A percentile compares a stretch with the other conserved stretches of the same genome.
Evolutionary conservation across 176 grass and related monocot species (phyloP).

Genomic region (Carex myosuroides): DNA sequence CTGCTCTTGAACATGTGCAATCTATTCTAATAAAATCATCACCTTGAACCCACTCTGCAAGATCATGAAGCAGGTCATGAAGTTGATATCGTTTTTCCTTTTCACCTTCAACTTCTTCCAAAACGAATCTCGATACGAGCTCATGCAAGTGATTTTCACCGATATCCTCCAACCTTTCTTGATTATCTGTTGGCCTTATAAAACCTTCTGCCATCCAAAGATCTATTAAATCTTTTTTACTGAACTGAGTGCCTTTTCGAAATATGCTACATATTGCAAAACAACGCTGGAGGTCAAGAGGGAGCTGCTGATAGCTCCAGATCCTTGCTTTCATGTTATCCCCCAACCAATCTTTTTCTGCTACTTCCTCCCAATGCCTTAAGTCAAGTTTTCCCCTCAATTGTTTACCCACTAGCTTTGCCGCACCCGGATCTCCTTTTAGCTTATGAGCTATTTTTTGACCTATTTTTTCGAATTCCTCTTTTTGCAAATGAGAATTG

Average conservation of each 20-base stretch:
- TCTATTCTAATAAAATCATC: not conserved
- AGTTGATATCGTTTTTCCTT: not conserved
- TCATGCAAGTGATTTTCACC: not conserved
- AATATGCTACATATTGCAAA: not conserved
- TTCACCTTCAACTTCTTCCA: not conserved
- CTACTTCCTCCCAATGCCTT: not conserved
- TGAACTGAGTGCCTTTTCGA: not conserved
- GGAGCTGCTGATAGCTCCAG: not conserved
- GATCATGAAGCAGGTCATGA: not conserved
- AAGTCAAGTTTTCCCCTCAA: not conserved
- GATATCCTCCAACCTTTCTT: not conserved
- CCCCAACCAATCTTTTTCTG: not conserved
- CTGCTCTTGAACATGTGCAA: not conserved
- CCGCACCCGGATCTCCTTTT: not conserved
- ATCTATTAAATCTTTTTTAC: accelerated
- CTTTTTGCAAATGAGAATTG: not conserved
- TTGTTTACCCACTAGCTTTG: not conserved
- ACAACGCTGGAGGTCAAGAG: not conserved
- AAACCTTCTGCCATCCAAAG: not conserved
- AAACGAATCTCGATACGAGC: not conserved
- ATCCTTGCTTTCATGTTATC: not conserved
- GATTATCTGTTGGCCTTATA: not conserved
- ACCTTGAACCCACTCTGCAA: not conserved
- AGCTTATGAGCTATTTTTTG: not conserved
- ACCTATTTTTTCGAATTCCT: not conserved